phyloP scores from a whole-genome alignment of 805 yeast species.

The Saccharomycopsis vini region DNA sequence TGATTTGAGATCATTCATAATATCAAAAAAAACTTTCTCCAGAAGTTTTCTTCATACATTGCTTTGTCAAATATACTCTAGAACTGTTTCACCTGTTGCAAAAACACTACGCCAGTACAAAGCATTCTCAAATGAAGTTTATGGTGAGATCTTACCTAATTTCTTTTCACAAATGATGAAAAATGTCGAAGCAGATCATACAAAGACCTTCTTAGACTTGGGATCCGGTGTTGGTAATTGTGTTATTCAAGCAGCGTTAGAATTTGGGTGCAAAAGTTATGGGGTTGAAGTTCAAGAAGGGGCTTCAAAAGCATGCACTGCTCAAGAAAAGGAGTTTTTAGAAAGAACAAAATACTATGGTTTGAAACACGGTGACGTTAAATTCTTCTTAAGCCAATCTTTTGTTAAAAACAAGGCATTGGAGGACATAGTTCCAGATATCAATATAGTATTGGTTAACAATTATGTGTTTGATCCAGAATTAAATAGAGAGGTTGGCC shows the following conservation, averaged over 20 bases:
- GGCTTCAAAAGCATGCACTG: constrained; percentile 59
- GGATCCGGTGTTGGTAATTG: constrained; percentile 97
- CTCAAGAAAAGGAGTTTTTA: constrained; percentile 50
- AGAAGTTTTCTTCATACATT: constrained; percentile 52
- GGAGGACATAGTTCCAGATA: constrained; percentile 40
- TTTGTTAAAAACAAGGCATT: constrained; percentile 62
- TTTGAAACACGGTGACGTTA: constrained; percentile 43
- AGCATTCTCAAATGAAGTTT: constrained; percentile 84
- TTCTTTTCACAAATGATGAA: constrained; percentile 61
- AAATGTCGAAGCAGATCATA: constrained; percentile 45
- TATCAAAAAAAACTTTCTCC: constrained; percentile 28
- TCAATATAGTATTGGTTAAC: constrained; percentile 71
- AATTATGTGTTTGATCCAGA: constrained; percentile 78
- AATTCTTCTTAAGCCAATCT: constrained; percentile 57
- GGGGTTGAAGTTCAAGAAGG: constrained; percentile 88
- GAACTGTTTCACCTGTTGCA: constrained; percentile 72
- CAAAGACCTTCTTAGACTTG: constrained; percentile 66
- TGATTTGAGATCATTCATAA: constrained; percentile 27
- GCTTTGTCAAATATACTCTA: constrained; percentile 60
- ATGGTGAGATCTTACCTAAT: constrained; percentile 81
- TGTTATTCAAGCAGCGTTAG: constrained; percentile 79
- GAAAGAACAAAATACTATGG: constrained; percentile 59
- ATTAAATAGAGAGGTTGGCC: constrained; percentile 59
- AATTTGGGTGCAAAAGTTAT: constrained; percentile 73
- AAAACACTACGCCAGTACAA: constrained; percentile 57